phyloP scores from a whole-genome alignment of 2,329 filamentous ascomycete genomes.

The Venturia nashicola region DNA sequence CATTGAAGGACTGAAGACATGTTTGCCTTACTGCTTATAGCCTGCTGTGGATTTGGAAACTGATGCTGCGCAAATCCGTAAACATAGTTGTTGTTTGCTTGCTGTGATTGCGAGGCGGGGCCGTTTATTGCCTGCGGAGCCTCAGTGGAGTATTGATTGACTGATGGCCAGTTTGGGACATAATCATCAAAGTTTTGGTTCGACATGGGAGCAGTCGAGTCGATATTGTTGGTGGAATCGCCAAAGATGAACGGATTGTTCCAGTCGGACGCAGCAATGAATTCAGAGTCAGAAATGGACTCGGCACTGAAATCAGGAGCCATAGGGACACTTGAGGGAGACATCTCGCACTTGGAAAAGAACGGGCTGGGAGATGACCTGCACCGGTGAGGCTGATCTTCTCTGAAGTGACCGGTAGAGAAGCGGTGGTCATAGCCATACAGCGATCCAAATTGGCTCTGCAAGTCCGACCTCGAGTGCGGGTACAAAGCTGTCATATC shows the following conservation, averaged over 20 bases:
- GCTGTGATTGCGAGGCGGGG: background rate
- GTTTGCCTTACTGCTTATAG: background rate
- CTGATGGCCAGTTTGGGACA: background rate
- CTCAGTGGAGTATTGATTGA: background rate
- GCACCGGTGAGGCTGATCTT: conserved; percentile 17
- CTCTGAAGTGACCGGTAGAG: background rate
- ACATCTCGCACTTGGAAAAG: background rate
- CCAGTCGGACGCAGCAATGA: background rate
- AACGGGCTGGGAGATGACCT: background rate
- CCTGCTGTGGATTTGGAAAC: background rate
- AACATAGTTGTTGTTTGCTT: background rate
- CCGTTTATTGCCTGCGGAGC: background rate
- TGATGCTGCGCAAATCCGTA: background rate
- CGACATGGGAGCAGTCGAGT: background rate
- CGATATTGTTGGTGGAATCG: background rate
- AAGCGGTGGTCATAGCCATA: background rate
- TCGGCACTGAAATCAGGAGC: background rate
- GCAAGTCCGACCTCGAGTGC: background rate
- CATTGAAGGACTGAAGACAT: no score
- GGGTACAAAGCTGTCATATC: background rate
- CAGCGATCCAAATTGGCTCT: background rate
- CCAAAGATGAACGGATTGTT: background rate
- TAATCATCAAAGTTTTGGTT: background rate
- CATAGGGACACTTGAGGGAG: background rate
- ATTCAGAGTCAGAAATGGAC: background rate